phyloP scores from a whole-genome alignment of 371 early-diverging fungal genomes.

The Zychaea mexicana region DNA sequence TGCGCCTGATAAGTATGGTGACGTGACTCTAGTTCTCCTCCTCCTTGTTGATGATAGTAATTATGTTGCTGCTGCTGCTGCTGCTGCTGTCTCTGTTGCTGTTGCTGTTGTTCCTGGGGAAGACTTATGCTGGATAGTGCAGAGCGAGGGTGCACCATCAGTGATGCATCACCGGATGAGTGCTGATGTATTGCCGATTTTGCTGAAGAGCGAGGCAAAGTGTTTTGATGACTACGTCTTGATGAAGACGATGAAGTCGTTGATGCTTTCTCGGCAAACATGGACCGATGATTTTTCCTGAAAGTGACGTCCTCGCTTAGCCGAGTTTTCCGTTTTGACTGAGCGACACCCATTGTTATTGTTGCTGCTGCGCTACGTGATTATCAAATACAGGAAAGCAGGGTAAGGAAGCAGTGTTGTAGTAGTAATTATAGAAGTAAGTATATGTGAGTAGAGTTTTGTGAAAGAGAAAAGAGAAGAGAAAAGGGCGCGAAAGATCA shows the following conservation, averaged over 20 bases:
- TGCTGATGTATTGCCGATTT: not conserved
- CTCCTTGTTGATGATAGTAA: no score
- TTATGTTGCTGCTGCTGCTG: no score
- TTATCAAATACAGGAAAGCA: not conserved
- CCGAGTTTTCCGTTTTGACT: conserved; percentile 22
- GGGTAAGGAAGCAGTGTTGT: no score
- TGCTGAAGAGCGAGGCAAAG: not conserved
- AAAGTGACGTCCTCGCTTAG: not conserved
- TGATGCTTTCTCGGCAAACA: not conserved
- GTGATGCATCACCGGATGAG: not conserved
- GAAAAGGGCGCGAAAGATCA: no score
- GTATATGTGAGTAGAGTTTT: no score
- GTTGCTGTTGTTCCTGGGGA: not conserved
- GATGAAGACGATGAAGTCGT: no score
- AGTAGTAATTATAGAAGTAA: no score
- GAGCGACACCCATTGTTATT: conserved; percentile 32
- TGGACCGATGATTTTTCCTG: not conserved
- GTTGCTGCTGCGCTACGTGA: not conserved
- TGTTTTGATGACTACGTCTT: conserved; percentile 10
- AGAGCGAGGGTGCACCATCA: not conserved
- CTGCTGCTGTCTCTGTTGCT: no score
- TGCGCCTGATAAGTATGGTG: no score
- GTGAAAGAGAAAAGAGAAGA: no score
- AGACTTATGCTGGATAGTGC: not conserved
- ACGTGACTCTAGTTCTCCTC: no score